phyloP scores from a whole-genome alignment of 2,329 filamentous ascomycete genomes.

The Monosporascus sp. region DNA sequence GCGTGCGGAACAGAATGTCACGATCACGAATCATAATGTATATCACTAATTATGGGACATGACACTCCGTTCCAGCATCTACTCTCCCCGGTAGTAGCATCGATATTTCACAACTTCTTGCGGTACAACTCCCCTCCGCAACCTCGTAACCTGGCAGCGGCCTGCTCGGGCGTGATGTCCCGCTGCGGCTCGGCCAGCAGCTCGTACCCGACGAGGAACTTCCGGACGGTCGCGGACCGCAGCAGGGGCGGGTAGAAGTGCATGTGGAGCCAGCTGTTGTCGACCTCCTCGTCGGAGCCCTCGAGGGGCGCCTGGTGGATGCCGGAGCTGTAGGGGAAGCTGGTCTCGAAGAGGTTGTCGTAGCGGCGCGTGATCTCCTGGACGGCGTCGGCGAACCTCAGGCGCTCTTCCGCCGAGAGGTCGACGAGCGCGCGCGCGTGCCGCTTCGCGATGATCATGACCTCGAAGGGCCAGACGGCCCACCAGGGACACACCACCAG shows the following conservation, averaged over 20 bases:
- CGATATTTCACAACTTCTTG: conserved; percentile 42
- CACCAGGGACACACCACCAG: conserved; percentile 93
- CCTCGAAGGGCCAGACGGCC: conserved; percentile 96
- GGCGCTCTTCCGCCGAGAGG: conserved; percentile 64
- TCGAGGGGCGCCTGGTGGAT: conserved; percentile 91
- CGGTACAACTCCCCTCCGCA: conserved; percentile 83
- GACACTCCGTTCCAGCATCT: no score
- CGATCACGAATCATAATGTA: no score
- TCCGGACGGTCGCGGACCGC: conserved; percentile 86
- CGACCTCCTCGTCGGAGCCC: conserved; percentile 75
- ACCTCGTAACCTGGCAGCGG: conserved; percentile 67
- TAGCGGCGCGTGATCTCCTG: conserved; percentile 87
- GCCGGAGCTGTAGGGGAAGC: conserved; percentile 95
- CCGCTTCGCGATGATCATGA: conserved; percentile 78
- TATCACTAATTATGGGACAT: no score
- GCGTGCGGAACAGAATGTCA: no score
- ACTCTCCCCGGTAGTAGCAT: no score
- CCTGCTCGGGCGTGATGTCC: conserved; percentile 96
- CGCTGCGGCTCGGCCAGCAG: conserved; percentile 96
- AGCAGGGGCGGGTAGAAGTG: conserved; percentile 96
- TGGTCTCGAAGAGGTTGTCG: conserved; percentile 95
- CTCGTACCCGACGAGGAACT: conserved; percentile 96
- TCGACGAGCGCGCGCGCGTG: conserved; percentile 85
- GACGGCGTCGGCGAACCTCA: conserved; percentile 74
- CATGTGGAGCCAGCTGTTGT: conserved; percentile 87